A percentile compares a stretch with the other conserved stretches of the same genome.
Evolutionary conservation across 768 basidiomycete species (phyloP).

Genomic region (Plicaturopsis crispa): DNA sequence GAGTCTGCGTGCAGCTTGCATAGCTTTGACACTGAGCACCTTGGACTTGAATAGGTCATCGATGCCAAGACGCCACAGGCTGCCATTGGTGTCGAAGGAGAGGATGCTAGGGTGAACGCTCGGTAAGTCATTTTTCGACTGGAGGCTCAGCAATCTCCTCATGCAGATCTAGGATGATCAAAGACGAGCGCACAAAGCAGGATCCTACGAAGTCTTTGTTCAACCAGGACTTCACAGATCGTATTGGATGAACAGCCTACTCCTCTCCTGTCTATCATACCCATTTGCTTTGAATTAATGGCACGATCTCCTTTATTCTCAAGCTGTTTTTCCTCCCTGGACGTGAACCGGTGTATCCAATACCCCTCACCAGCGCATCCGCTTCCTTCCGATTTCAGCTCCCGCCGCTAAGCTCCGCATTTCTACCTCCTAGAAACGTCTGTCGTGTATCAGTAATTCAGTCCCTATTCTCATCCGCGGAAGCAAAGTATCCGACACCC

Average conservation of each 20-base stretch:
- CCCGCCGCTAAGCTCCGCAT: too few species aligned
- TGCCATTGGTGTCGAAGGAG: constrained; percentile 80
- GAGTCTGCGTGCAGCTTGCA: constrained; percentile 20
- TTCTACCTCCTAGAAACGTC: too few species aligned
- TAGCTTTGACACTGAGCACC: neutral
- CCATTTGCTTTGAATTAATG: constrained; percentile 1
- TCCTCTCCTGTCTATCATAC: neutral
- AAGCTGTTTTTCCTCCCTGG: too few species aligned
- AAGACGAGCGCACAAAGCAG: constrained; percentile 72
- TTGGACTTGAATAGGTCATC: constrained; percentile 51
- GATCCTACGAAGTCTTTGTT: constrained; percentile 43
- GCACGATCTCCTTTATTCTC: too few species aligned
- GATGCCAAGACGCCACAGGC: constrained; percentile 90
- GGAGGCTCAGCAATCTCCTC: too few species aligned
- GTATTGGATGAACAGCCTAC: constrained; percentile 30
- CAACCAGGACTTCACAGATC: constrained; percentile 36
- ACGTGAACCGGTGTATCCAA: too few species aligned
- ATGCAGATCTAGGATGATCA: constrained; percentile 90
- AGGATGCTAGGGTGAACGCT: constrained; percentile 82
- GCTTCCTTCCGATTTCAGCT: too few species aligned
- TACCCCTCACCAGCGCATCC: too few species aligned
- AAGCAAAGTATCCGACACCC: too few species aligned
- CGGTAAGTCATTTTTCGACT: constrained; percentile 49
- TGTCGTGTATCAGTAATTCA: too few species aligned
- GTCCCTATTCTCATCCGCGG: too few species aligned